Evolutionary conservation across 345 rosid genomes (phyloP), one percentile per base, ranked within the genome.

Genomic region (Boechera divaricarpa): DNA sequence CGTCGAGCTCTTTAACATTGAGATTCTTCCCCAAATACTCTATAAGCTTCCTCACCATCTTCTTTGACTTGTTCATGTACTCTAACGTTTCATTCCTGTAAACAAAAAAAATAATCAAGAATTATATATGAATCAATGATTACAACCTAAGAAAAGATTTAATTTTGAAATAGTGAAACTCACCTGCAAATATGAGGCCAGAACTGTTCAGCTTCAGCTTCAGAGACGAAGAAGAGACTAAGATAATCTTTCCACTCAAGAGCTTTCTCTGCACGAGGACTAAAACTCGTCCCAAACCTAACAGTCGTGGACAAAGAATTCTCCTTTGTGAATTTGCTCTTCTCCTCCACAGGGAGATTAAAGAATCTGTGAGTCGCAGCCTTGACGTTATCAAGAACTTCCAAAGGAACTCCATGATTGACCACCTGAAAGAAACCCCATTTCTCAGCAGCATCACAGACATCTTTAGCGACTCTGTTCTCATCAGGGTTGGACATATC

Each of bases 161-260:
- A 26, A 58, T 56, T 7, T 10, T 44, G 26, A 21, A 39, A 39
- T 6, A 56, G 66, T 2, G 75, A 58, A 61, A 75, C 5, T 65
- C 53, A 83, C 86, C 72, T 84, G 87, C 87, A 83, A 15, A 57
- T 73, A 49, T 80, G 64, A 77, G 87, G 88, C 87, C 87, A 80
- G 4, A 77, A 56, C 56, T 84, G 72, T 42, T 80, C 65, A 45
- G 87, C 81, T 58, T 82, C 85, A 6, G 79, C 83, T 5, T 82
- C 83, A 7, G 88, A 83, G 39, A 82, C 84, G 36, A 80, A 85
- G 74, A 83, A 77, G 74, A 82, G 82, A 65, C 91, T 84, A 3
- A 82, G 85, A 38, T 78, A 85, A 70, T 87, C 91, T 77, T 85
- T 85, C 89, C 85, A 84, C 76, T 84, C 86, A 4, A 87, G 70